phyloP scores from a whole-genome alignment of 2,329 filamentous ascomycete genomes.

The Cordyceps farinosa region DNA sequence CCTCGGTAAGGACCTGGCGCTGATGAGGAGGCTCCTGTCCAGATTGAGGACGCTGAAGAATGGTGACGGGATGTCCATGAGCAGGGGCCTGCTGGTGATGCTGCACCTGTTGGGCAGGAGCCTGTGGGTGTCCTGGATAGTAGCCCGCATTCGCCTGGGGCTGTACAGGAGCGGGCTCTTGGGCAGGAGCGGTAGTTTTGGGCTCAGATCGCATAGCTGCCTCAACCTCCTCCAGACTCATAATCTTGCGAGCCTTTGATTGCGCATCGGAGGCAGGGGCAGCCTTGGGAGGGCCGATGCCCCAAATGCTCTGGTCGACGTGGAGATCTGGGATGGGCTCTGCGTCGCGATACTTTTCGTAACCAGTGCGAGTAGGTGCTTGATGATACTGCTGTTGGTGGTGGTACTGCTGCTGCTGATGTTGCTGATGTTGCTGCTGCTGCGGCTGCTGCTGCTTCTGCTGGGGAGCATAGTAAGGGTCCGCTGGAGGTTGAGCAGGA shows the following conservation, averaged over 20 bases:
- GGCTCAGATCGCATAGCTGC: slow-evolving; percentile 78
- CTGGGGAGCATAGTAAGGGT: slow-evolving; percentile 38
- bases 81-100: slow-evolving; percentile 30
- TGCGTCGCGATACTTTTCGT: slow-evolving; percentile 84
- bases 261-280: slow-evolving; percentile 27
- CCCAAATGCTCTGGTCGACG: slow-evolving; percentile 92
- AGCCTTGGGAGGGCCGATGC: slow-evolving; percentile 58
- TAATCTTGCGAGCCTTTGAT: slow-evolving; percentile 64
- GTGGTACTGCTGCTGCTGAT: slow-evolving; percentile 32
- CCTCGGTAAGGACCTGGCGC: slow-evolving; percentile 24
- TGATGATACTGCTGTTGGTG: slow-evolving; percentile 27
- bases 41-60: slow-evolving; percentile 52
- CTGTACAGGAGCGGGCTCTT: not conserved
- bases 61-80: slow-evolving; percentile 50
- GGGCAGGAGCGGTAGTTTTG: slow-evolving; percentile 39
- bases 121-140: slow-evolving; percentile 21
- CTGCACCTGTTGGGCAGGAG: slow-evolving; percentile 25
- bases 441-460: slow-evolving; percentile 29
- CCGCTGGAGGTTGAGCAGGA: slow-evolving; percentile 31
- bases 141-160: slow-evolving; percentile 13
- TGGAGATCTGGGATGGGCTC: slow-evolving; percentile 86
- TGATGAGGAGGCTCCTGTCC: slow-evolving; percentile 38
- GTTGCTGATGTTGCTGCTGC: slow-evolving; percentile 35
- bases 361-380: slow-evolving; percentile 72
- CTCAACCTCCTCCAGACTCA: slow-evolving; percentile 97